A percentile compares a stretch with the other conserved stretches of the same genome.
phyloP scores from a whole-genome alignment of 495 filamentous ascomycete species.

The Gamarada debralockiae region DNA sequence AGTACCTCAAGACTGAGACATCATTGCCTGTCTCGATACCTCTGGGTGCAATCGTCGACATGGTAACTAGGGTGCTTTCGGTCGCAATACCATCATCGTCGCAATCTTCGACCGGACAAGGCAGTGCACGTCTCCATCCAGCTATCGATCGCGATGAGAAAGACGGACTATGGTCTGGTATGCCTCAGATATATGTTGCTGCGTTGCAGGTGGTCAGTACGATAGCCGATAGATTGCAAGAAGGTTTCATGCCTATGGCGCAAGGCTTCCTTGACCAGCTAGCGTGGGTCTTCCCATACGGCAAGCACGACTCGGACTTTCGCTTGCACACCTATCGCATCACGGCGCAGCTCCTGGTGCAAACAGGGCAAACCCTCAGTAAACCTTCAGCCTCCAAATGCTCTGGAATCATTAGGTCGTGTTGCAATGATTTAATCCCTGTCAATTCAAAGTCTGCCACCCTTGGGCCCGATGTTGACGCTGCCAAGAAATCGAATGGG shows the following conservation, averaged over 20 bases:
- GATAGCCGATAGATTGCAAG: conserved; percentile 50
- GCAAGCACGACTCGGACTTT: conserved; percentile 51
- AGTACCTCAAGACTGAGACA: conserved; percentile 49
- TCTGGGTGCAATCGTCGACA: conserved; percentile 58
- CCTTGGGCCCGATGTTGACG: conserved; percentile 17
- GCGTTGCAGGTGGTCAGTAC: conserved; percentile 54
- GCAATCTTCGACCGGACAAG: conserved; percentile 29
- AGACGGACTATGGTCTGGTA: conserved; percentile 63
- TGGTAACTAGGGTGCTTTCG: conserved; percentile 64
- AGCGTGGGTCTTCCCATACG: conserved; percentile 62
- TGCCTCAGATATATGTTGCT: conserved; percentile 71
- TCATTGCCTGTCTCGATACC: conserved; percentile 58
- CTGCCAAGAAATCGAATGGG: conserved; percentile 31
- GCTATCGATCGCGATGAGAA: conserved; percentile 74
- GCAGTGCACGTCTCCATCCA: conserved; percentile 48
- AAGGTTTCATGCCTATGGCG: conserved; percentile 47
- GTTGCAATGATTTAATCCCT: conserved; percentile 24
- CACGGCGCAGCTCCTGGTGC: conserved; percentile 48
- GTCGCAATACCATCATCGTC: conserved; percentile 49
- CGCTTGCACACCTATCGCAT: conserved; percentile 58
- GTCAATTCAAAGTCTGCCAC: conserved; percentile 4
- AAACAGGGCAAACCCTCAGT: conserved; percentile 59
- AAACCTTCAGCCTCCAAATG: conserved; percentile 58
- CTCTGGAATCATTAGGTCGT: conserved; percentile 45
- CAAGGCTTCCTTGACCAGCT: conserved; percentile 63